Percentiles rank a stretch among this genome's conserved stretches.
Conservation (phyloP, 2,329 filamentous ascomycete species). For the Diaporthe amygdali region DNA sequence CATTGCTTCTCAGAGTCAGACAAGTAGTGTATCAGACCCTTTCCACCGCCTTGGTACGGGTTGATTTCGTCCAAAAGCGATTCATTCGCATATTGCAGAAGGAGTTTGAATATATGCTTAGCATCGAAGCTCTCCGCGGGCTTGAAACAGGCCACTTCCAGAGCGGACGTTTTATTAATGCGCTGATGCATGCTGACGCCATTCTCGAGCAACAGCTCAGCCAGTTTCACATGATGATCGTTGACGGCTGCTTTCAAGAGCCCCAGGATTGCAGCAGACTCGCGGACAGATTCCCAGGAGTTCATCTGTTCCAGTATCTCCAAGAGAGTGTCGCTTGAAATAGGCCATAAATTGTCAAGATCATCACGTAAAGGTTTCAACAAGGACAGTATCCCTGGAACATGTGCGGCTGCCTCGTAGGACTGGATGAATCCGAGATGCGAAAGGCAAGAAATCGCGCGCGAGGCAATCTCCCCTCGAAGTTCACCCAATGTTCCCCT, state of each 20-base stretch:
- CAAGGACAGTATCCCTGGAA: not conserved
- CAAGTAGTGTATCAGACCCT: not conserved
- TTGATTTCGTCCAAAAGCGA: not conserved
- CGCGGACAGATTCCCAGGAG: not conserved
- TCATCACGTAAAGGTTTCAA: not conserved
- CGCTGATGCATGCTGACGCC: not conserved
- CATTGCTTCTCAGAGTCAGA: not conserved
- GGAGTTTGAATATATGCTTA: not conserved
- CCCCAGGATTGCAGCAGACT: not conserved
- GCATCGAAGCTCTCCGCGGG: not conserved
- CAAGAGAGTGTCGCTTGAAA: not conserved
- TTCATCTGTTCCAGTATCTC: not conserved
- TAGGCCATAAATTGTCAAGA: not conserved
- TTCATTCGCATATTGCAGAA: not conserved
- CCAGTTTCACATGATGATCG: rapidly evolving
- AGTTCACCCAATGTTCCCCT: no score
- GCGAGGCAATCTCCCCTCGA: no score
- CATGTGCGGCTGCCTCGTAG: not conserved
- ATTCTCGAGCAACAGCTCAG: not conserved
- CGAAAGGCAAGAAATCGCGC: not conserved
- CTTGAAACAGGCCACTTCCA: not conserved
- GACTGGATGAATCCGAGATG: not conserved
- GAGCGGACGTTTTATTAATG: not conserved
- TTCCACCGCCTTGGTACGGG: rapidly evolving
- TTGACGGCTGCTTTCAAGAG: not conserved